Evolutionary conservation across 2,329 filamentous ascomycete species (phyloP).

Genomic region (Fusarium acutatum): DNA sequence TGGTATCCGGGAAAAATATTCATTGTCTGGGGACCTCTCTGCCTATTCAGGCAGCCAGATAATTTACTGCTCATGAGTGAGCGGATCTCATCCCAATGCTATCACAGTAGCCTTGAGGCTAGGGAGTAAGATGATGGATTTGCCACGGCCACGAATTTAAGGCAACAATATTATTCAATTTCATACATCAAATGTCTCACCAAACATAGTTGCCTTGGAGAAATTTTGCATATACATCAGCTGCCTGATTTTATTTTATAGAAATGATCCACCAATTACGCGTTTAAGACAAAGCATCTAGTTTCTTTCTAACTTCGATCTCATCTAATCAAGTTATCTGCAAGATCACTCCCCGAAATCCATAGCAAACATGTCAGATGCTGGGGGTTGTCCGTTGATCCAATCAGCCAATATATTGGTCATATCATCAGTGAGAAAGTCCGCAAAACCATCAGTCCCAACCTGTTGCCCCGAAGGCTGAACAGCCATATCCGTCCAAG

Average conservation of each 20-base stretch:
- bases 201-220: background rate
- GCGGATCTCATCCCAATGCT: background rate
- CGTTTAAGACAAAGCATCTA: background rate
- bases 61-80: background rate
- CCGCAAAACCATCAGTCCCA: background rate
- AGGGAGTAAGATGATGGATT: too few species aligned
- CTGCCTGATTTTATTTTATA: background rate
- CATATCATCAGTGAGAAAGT: conserved; percentile 25
- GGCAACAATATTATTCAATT: background rate
- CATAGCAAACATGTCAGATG: conserved; percentile 28
- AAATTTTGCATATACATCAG: background rate
- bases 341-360: conserved; percentile 5
- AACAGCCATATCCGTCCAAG: background rate
- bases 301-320: background rate
- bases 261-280: background rate
- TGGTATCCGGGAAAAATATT: accelerated
- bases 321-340: background rate
- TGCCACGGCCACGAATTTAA: background rate
- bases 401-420: conserved; percentile 28
- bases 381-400: conserved; percentile 27
- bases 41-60: conserved; percentile 12
- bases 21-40: background rate
- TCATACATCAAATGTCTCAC: background rate
- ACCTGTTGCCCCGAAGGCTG: background rate
- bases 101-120: background rate